Percentiles rank a stretch among this genome's conserved stretches.
phyloP scores from a whole-genome alignment of 805 yeast genomes.

The Teunomyces panamensis region DNA sequence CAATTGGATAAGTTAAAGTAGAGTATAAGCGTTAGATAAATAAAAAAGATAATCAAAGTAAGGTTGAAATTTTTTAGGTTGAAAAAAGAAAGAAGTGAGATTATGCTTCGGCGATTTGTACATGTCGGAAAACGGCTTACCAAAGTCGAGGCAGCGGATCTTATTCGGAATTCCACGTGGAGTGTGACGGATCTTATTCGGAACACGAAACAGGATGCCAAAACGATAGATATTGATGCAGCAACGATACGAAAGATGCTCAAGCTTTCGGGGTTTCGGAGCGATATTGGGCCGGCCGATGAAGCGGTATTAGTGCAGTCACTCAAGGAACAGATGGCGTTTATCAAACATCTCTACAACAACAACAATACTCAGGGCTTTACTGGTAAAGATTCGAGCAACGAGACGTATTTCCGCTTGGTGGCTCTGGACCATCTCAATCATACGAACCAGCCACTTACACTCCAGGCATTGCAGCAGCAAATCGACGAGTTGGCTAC shows the following conservation, averaged over 20 bases:
- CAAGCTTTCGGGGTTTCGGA: conserved; percentile 49
- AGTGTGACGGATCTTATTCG: conserved; percentile 9
- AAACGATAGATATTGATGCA: conserved; percentile 10
- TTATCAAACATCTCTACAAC: conserved; percentile 46
- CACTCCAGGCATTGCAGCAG: conserved; percentile 12
- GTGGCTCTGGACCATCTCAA: conserved; percentile 29
- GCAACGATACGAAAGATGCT: conserved; percentile 31
- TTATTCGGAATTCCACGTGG: conserved; percentile 11
- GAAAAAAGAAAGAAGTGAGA: not conserved
- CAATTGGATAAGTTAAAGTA: conserved; percentile 26
- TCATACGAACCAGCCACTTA: conserved; percentile 19
- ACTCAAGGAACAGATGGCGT: conserved; percentile 48
- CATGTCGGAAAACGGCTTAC: not conserved
- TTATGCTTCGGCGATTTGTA: not conserved
- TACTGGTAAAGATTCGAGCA: conserved; percentile 8
- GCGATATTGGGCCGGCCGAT: conserved; percentile 21
- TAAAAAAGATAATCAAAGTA: not conserved
- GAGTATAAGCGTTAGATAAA: not conserved
- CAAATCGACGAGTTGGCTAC: conserved; percentile 4
- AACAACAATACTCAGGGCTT: conserved; percentile 6
- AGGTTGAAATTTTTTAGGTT: not conserved
- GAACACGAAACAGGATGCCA: not conserved
- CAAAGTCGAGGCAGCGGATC: not conserved
- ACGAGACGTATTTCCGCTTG: conserved; percentile 30
- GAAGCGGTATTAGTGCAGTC: conserved; percentile 28